These are phyloP conservation scores for Clonostachys rosea DNA, from an alignment of 2,329 filamentous ascomycete genomes.

Conservation along the genomic window DNA sequence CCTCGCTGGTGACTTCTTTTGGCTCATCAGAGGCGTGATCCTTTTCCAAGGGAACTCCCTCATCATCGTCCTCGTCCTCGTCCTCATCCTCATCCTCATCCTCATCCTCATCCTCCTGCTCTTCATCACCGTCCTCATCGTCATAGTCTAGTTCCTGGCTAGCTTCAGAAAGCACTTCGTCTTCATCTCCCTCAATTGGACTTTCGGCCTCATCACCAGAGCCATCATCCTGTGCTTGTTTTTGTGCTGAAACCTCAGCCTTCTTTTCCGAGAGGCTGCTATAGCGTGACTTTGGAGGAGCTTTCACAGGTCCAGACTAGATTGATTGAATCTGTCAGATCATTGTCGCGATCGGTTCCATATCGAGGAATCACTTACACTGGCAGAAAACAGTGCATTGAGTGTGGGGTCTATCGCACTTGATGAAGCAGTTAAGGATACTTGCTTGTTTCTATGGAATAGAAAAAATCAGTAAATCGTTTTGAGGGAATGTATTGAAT, in stretches of 20 bases:
- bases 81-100: not conserved
- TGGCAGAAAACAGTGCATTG: slow-evolving; percentile 66
- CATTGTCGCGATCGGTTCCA: not conserved
- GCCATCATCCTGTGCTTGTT: slow-evolving; percentile 1
- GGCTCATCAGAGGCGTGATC: slow-evolving; percentile 12
- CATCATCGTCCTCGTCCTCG: slow-evolving; percentile 8
- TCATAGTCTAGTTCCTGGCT: slow-evolving; percentile 14
- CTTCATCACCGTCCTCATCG: slow-evolving; percentile 16
- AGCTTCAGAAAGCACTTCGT: slow-evolving; percentile 20
- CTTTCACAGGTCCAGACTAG: slow-evolving; percentile 47
- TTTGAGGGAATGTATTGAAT: too few species aligned
- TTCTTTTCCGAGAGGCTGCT: slow-evolving; percentile 27
- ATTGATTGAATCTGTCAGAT: slow-evolving; percentile 2
- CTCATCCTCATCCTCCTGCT: slow-evolving; percentile 24
- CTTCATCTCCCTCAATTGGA: slow-evolving; percentile 16
- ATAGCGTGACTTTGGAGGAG: slow-evolving; percentile 39
- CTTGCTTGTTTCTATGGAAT: slow-evolving; percentile 23
- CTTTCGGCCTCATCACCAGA: slow-evolving; percentile 10
- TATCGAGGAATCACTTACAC: slow-evolving; percentile 47
- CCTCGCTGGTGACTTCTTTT: slow-evolving; percentile 25
- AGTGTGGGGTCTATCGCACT: slow-evolving; percentile 65
- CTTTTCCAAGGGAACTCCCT: slow-evolving; percentile 12
- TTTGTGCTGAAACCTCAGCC: slow-evolving; percentile 14
- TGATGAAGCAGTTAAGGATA: slow-evolving; percentile 31
- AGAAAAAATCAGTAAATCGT: slow-evolving; percentile 8